Base-by-base conservation (phyloP, 148 eudicot species). In the Fagopyrum homotropicum region DNA sequence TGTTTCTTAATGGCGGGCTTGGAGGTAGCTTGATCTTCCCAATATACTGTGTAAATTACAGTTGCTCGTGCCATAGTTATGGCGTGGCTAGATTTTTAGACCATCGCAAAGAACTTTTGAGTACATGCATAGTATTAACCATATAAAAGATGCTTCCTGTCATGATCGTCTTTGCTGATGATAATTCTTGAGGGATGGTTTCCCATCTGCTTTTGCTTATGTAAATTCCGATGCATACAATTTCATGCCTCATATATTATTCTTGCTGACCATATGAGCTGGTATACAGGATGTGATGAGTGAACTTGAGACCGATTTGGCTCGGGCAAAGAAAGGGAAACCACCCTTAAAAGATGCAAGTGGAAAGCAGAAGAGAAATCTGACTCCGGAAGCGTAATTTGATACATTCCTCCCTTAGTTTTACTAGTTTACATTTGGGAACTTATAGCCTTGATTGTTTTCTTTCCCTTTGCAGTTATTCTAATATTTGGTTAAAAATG, bases 241-340 rank as follows among this genome's bases (percentile, higher is more conserved):
- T 26, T 4, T 60, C 4, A 60, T 60, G 29, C 7, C n/a, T n/a
- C 9, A 2, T 60, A 16, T 40, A 15, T 1, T 68, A 35, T 45
- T n/a, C 4, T 40, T 70, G 35, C 78, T 69, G 55, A 74, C 17
- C 29, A 30, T 73, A 29, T 51, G 72, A 10, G 30, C 11, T 63
- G 85, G 55, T 77, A 16, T 75, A 69, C 73, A 95, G 97, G 86
- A 78, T 55, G 45, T 77, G 52, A 26, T 95, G 80, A 85, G 84
- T 72, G 97, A 84, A 73, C 80, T 95, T 63, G 80, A 85, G 84
- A 80, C 75, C 4, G 97, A 95, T 86, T 88, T 95, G 83, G 82
- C 82, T 55, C 85, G 92, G 63, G 97, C 91, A 43, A 95, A 88
- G 81, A 92, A 90, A 87, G 99, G 99, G 79, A 90, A 88, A 78